phyloP scores from a whole-genome alignment of 768 basidiomycete genomes.

The Amanita thiersii region DNA sequence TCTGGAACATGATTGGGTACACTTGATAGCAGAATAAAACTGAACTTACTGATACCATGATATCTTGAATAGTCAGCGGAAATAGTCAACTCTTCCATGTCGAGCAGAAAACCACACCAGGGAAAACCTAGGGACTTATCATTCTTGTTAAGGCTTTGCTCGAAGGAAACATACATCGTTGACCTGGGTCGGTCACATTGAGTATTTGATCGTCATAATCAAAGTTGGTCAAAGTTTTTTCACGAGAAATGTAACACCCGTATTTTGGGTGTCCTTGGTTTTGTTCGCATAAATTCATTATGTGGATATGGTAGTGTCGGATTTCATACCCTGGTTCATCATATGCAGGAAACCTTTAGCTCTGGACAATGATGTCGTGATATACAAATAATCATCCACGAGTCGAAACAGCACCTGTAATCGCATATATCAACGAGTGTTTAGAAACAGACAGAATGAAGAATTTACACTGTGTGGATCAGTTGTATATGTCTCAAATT shows the following conservation, averaged over 20 bases:
- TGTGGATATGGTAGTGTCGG: background rate
- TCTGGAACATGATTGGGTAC: conserved; percentile 32
- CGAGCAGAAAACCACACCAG: conserved; percentile 86
- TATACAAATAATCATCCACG: conserved; percentile 91
- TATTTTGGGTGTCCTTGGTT: conserved; percentile 81
- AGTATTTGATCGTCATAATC: conserved; percentile 46
- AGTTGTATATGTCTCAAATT: conserved; percentile 41
- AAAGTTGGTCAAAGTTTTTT: conserved; percentile 90
- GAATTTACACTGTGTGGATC: conserved; percentile 55
- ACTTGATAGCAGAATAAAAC: background rate
- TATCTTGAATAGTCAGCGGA: conserved; percentile 74
- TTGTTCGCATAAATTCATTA: background rate
- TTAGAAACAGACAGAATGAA: background rate
- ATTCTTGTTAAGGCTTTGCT: background rate
- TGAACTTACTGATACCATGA: conserved; percentile 42
- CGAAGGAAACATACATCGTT: conserved; percentile 25
- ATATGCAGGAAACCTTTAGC: conserved; percentile 64
- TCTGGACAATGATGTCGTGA: conserved; percentile 56
- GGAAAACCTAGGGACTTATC: conserved; percentile 63
- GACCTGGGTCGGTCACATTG: conserved; percentile 42
- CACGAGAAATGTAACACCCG: conserved; percentile 82
- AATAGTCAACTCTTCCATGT: conserved; percentile 70
- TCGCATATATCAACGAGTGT: background rate
- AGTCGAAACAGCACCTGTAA: conserved; percentile 69
- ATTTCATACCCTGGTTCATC: conserved; percentile 60